phyloP scores from a whole-genome alignment of 768 basidiomycete genomes.

The Melanogaster broomeanus region DNA sequence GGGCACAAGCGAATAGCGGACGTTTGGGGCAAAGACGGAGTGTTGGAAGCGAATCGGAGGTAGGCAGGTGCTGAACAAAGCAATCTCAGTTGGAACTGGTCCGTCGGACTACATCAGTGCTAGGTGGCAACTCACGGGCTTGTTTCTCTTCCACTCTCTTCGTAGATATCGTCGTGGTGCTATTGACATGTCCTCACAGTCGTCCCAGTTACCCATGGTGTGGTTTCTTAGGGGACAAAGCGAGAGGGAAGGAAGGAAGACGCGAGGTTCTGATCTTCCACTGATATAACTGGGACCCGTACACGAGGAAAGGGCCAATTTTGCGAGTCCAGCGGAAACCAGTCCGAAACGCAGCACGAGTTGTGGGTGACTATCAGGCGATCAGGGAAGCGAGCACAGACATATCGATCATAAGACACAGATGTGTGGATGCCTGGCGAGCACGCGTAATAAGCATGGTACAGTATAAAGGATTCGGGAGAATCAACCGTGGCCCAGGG shows the following conservation, averaged over 20 bases:
- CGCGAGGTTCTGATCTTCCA: conserved; percentile 1
- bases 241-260: conserved; percentile 7
- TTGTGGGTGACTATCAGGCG: conserved; percentile 11
- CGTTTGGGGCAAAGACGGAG: conserved; percentile 43
- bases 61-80: conserved; percentile 39
- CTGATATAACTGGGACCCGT: conserved; percentile 23
- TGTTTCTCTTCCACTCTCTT: conserved; percentile 45
- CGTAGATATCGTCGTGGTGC: conserved; percentile 37
- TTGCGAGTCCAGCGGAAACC: conserved; percentile 24
- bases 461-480: too few relatives aligned
- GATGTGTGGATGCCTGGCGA: conserved; percentile 8
- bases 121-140: conserved; percentile 32
- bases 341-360: conserved; percentile 27
- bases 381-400: conserved; percentile 16
- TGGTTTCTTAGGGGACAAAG: conserved; percentile 1
- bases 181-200: conserved; percentile 18
- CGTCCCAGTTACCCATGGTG: conserved; percentile 16
- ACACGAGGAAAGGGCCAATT: conserved; percentile 32
- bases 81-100: conserved; percentile 10
- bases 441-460: conserved; percentile 31
- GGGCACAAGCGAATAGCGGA: conserved; percentile 47
- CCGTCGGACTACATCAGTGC: conserved; percentile 1
- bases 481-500: not conserved
- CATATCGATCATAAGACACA: conserved; percentile 24
- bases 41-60: conserved; percentile 48